Evolutionary conservation across 768 basidiomycete species (phyloP).

Genomic region (Boletus tylopilopsis): DNA sequence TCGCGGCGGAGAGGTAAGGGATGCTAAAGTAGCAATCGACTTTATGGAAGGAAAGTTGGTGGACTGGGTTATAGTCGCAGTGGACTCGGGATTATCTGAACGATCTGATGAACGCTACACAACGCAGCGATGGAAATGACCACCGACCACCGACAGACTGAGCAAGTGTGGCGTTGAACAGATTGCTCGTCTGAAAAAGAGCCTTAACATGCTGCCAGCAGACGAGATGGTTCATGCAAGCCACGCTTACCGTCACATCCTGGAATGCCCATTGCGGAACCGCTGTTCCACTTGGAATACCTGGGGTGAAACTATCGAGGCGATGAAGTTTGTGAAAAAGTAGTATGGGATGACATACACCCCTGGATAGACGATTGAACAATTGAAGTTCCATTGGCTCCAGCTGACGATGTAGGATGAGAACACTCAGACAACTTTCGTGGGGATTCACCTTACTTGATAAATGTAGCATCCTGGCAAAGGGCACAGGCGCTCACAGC

Average conservation of each 20-base stretch:
- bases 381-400: slow-evolving; percentile 48
- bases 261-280: slow-evolving; percentile 64
- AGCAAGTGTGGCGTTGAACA: too few relatives aligned
- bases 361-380: slow-evolving; percentile 33
- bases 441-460: slow-evolving; percentile 26
- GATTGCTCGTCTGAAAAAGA: slow-evolving; percentile 18
- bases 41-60: too few relatives aligned
- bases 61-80: too few relatives aligned
- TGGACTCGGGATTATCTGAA: too few relatives aligned
- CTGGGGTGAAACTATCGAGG: slow-evolving; percentile 37
- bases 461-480: slow-evolving; percentile 45
- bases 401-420: slow-evolving; percentile 35
- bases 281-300: slow-evolving; percentile 43
- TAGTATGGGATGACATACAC: slow-evolving; percentile 14
- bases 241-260: slow-evolving; percentile 44
- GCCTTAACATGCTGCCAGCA: slow-evolving; percentile 1
- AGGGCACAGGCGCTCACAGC: slow-evolving; percentile 53
- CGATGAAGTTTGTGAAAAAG: neutral
- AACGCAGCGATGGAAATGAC: too few relatives aligned
- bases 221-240: neutral
- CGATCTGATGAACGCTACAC: too few relatives aligned
- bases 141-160: too few relatives aligned
- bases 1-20: too few relatives aligned
- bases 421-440: neutral
- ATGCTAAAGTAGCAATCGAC: too few relatives aligned